Evolutionary conservation across 805 yeast species (phyloP), one percentile per base, ranked within the genome.

Genomic region (Kazachstania africana): DNA sequence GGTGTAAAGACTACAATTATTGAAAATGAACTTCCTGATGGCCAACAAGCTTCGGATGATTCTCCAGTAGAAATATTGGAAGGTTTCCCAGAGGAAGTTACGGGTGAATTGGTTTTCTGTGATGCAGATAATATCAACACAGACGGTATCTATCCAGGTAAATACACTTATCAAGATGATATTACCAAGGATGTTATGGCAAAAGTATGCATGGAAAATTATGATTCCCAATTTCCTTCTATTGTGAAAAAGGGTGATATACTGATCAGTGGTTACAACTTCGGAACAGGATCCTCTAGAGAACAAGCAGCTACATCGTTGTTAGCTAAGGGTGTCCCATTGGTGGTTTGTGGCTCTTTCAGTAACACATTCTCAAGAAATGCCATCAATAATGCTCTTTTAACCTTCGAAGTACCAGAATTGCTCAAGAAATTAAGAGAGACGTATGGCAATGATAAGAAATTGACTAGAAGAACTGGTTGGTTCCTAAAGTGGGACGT

Each of bases 261-360:
- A 45, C 72, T 91, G 35, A 72, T 91, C 28, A 74, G 87, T 35
- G 99, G 99, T 12, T 91, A 64, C 67, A 91, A 91, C 57, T 91
- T 91, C 55, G 99, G 99, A 46, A 91, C 98, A 8, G 98, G 99
- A 28, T 87, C 96, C 6, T 84, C 95, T 16, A 76, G 99, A 62
- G 99, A 91, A 57, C 99, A 91, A 63, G 99, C 99, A 3, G 98
- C 98, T 21, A 91, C 98, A n/a, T 87, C 94, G 15, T 79, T 91
- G 37, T 67, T 91, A 43, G 97, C 98, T 26, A 74, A 93, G 49
- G 97, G 85, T 42, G 84, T 91, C 70, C 74, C 75, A 44, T 65
- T 91, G 43, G 94, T 91, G 15, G 95, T 93, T 36, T 81, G 95
- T 10, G 99, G 99, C 21, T 88, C 97, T 1, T 91, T 91, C 53